Evolutionary conservation across 192 early-diverging fungal species (phyloP).

Genomic region (Gamsiella multidivaricata): DNA sequence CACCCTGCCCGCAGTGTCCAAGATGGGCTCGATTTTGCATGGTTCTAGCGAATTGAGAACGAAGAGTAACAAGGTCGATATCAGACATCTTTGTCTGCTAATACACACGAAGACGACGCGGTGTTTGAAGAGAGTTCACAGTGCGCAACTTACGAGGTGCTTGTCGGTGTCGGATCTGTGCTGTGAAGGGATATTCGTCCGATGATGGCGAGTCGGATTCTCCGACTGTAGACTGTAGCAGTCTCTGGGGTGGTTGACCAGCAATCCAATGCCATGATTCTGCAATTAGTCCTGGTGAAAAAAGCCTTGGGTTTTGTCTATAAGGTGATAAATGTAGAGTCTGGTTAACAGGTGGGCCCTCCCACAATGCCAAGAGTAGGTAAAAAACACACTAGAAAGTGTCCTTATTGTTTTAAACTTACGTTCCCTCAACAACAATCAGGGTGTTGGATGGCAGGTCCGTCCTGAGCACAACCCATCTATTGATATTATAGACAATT

Average conservation of each 20-base stretch:
- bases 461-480: slow-evolving; percentile 83
- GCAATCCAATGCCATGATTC: slow-evolving; percentile 51
- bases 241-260: slow-evolving; percentile 20
- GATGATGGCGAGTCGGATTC: background rate
- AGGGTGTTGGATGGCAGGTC: slow-evolving; percentile 71
- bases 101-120: background rate
- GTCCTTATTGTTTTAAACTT: too few relatives aligned
- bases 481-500: too few relatives aligned
- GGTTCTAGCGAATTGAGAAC: slow-evolving; percentile 6
- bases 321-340: background rate
- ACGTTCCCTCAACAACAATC: slow-evolving; percentile 77
- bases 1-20: background rate
- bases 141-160: slow-evolving; percentile 26
- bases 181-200: slow-evolving; percentile 39
- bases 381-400: too few relatives aligned
- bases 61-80: background rate
- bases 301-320: slow-evolving; percentile 40
- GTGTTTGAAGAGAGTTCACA: background rate
- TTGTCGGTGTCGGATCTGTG: slow-evolving; percentile 50
- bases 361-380: too few relatives aligned
- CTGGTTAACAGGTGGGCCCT: background rate
- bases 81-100: background rate
- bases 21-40: slow-evolving; percentile 30
- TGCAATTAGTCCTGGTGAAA: slow-evolving; percentile 37
- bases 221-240: background rate